These are phyloP conservation scores for Salpingoeca rosetta DNA, from an alignment of 78 protist species.

Conservation along the genomic window DNA sequence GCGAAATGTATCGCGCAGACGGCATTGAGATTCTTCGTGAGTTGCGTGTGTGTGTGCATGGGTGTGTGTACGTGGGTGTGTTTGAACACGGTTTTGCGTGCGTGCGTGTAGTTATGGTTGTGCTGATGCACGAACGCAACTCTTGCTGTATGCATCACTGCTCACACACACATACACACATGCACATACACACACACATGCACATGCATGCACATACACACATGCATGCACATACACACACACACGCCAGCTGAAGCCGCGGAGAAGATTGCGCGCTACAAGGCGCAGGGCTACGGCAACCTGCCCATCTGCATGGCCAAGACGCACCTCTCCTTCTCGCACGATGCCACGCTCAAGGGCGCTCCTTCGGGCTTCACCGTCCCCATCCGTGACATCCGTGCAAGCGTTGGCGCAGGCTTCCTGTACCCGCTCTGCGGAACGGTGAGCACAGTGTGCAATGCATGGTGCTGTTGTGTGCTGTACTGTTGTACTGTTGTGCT, in stretches of 20 bases:
- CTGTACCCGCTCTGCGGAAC: conserved; percentile 66
- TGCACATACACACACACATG: no score
- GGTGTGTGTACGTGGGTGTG: no score
- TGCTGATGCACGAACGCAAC: no score
- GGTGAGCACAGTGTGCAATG: background rate
- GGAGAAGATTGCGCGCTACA: conserved; percentile 54
- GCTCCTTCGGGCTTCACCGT: conserved; percentile 62
- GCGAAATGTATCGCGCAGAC: conserved; percentile 81
- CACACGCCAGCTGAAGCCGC: conserved; percentile 35
- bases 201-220: no score
- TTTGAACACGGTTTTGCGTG: no score
- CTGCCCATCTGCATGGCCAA: conserved; percentile 96
- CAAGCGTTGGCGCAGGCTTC: conserved; percentile 84
- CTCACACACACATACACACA: no score
- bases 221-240: no score
- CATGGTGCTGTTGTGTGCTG: background rate
- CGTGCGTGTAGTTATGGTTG: no score
- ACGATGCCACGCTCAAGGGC: conserved; percentile 78
- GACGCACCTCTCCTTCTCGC: conserved; percentile 83
- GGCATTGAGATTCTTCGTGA: conserved; percentile 40
- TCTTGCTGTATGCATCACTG: no score
- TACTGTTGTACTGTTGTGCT: no score
- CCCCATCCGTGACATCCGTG: conserved; percentile 77
- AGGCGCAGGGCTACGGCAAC: conserved; percentile 53
- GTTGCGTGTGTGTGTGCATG: background rate